phyloP scores from a whole-genome alignment of 805 yeast genomes.

The Yarrowia alimentaria region DNA sequence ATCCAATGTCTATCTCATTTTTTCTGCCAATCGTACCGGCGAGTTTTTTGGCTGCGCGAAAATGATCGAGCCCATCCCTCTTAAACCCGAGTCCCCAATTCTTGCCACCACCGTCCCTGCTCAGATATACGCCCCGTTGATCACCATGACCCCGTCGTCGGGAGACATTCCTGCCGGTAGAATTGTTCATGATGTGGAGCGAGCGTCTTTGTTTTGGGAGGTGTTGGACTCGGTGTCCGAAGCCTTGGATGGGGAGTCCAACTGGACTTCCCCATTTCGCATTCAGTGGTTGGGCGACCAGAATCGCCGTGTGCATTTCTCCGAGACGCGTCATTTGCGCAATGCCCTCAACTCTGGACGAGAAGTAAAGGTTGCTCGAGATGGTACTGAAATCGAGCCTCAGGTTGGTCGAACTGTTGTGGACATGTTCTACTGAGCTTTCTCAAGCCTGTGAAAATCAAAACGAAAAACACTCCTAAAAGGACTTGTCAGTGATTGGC shows the following conservation, averaged over 20 bases:
- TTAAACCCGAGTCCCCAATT: conserved; percentile 20
- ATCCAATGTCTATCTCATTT: conserved; percentile 42
- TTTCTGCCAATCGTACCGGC: conserved; percentile 45
- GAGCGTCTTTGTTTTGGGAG: conserved; percentile 28
- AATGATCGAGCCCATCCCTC: conserved; percentile 38
- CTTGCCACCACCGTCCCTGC: neutral
- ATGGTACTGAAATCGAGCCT: conserved; percentile 46
- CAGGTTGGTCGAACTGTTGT: conserved; percentile 38
- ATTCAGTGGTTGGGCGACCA: conserved; percentile 41
- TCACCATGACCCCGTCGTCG: conserved; percentile 17
- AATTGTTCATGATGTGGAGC: conserved; percentile 32
- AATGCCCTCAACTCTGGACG: conserved; percentile 42
- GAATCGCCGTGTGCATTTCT: conserved; percentile 37
- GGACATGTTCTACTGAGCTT: conserved; percentile 36
- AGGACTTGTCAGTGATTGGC: no score
- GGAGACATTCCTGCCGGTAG: conserved; percentile 33
- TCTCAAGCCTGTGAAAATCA: no score
- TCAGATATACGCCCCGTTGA: neutral
- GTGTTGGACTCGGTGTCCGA: conserved; percentile 33
- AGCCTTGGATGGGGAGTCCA: conserved; percentile 11
- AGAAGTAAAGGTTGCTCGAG: conserved; percentile 46
- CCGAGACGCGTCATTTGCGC: conserved; percentile 38
- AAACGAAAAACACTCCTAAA: no score
- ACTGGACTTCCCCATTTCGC: conserved; percentile 43
- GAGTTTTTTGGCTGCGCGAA: conserved; percentile 45